Evolutionary conservation across 345 rosid species (phyloP), one percentile per base, ranked within the genome.

Genomic region (Mercurialis annua): DNA sequence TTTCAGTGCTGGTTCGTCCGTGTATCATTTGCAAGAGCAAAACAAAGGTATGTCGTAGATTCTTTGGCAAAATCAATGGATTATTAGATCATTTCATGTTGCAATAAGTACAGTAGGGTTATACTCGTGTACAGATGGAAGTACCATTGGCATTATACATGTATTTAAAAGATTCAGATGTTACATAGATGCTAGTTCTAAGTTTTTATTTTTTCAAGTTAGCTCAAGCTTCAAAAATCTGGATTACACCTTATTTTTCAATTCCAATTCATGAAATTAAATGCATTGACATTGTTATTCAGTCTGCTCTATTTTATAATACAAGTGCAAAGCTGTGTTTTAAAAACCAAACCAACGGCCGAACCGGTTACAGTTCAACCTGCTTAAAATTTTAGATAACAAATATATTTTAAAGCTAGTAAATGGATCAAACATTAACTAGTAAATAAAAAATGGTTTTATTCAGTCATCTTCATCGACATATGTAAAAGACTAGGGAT

Each of bases 61-160:
- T 67, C 58, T 66, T 21, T 17, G 38, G 68, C 43, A 68, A 67
- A 53, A 26, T 50, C 27, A 10, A 1, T 42, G 31, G 24, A 21
- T 36, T 47, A 23, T 20, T 47, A 36, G 6, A 30, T 54, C 52
- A 64, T 23, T 29, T 49, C 26, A 53, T 26, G 43, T 48, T 44
- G 14, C 59, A 51, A 16, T 46, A 9, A 20, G 31, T 40, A 55
- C 59, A 18, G 58, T 58, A 66, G 29, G 67, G 78, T 10, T 21
- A 64, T 66, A 66, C 57, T 23, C 21, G 1, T 79, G 77, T 78
- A 78, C 79, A 79, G 75, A 59, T 23, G 62, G 38, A 48, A 38
- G 51, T 42, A 50, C 64, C 64, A 54, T 40, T 40, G 44, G 44
- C 44, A 40, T 48, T 33, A 21, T 68, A 49, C 57, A 1, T 72